Evolutionary conservation across 352 stramenopile genomes (phyloP).

Genomic region (Elongisporangium anandrum): DNA sequence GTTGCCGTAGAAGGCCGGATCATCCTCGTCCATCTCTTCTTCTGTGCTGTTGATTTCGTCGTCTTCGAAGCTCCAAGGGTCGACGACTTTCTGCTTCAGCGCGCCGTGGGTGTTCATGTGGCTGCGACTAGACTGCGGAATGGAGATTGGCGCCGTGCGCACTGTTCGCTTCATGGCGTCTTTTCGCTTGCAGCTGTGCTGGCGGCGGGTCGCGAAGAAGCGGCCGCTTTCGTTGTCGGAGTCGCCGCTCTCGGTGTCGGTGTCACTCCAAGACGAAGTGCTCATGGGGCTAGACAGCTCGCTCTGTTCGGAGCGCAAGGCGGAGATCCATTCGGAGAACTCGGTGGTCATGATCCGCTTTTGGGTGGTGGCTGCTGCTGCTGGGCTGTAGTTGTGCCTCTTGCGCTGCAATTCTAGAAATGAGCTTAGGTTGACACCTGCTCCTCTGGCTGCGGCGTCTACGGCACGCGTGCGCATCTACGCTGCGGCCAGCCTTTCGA

Average conservation of each 20-base stretch:
- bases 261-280: conserved; percentile 58
- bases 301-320: conserved; percentile 25
- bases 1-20: conserved; percentile 61
- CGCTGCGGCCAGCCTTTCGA: not conserved
- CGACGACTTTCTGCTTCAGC: not conserved
- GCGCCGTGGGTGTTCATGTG: conserved; percentile 1
- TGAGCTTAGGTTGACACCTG: conserved; percentile 11
- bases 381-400: conserved; percentile 17
- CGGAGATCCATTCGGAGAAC: conserved; percentile 47
- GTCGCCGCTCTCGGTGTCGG: conserved; percentile 37
- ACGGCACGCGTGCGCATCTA: conserved; percentile 5
- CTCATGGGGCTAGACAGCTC: conserved; percentile 14
- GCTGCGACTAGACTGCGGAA: conserved; percentile 15
- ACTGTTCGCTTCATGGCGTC: conserved; percentile 14
- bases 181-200: conserved; percentile 15
- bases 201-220: not conserved
- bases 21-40: conserved; percentile 51
- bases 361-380: conserved; percentile 2
- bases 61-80: conserved; percentile 2
- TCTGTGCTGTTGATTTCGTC: conserved; percentile 3
- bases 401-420: conserved; percentile 18
- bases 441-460: conserved; percentile 9
- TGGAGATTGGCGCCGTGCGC: conserved; percentile 55
- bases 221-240: conserved; percentile 15
- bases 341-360: conserved; percentile 23